Base-by-base conservation (phyloP, 352 stramenopile species). In the Phytophthora gonapodyides region DNA sequence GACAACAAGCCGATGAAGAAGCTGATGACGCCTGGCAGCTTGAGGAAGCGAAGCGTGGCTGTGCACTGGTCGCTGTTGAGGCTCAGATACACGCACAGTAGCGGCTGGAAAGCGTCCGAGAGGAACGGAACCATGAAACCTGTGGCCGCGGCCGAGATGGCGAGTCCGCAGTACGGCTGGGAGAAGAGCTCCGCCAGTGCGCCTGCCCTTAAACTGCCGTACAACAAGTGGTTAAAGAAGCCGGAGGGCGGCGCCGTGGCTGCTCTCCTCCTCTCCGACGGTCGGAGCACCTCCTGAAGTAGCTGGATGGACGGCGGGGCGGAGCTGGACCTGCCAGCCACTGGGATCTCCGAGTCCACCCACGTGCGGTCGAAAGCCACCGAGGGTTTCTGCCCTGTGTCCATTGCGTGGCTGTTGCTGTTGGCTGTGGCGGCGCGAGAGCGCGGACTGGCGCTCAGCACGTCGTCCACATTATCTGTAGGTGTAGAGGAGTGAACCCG, bases 1-100 rank as follows among this genome's bases (percentile, higher is more conserved):
- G 84, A 93, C n/a, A 89, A 27, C 15, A 89, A 46, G 10, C 84
- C 84, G 57, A 93, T 89, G 40, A 93, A 84, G 49, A 93, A 87
- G 63, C 80, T 90, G 36, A 78, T 37, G 19, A 88, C 68, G 2
- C 81, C 80, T 0, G 81, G 82, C 0, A 93, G 57, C 31, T 78
- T 71, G 17, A 91, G 56, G 36, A 89, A 89, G 27, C 73, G 71
- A 43, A 75, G 61, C 10, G 79, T 85, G 0, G 80, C 78, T 13
- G 77, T 67, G 24, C 59, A 71, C 44, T 91, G 81, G 40, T 82
- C 55, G 13, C 53, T 54, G 44, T 71, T 75, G 38, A 88, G 69
- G 41, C 64, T 73, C 21, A 93, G 49, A 31, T 91, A 89, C 6
- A 83, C 76, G 12, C 64, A 74, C 8, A 93, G 42, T 15, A 93